Conservation (phyloP, 1,284 basidiomycete genomes). For the Heterobasidion irregulare region DNA sequence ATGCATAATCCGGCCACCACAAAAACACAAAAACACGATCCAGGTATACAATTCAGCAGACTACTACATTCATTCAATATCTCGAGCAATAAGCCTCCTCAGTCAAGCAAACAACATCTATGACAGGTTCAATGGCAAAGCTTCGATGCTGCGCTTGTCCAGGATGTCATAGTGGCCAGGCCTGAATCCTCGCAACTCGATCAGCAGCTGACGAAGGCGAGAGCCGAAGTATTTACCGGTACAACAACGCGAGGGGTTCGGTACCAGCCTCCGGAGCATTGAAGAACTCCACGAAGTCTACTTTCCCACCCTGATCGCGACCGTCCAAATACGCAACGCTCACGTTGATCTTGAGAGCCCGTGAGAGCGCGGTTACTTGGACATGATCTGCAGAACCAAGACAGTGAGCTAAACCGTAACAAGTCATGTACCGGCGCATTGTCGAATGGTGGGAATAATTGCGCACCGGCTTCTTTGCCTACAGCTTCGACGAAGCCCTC, state of each 20-base stretch:
- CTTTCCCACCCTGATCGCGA: conserved; percentile 33
- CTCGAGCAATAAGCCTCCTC: no score
- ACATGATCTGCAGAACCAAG: conserved; percentile 55
- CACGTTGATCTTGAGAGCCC: conserved; percentile 61
- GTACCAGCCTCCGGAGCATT: conserved; percentile 31
- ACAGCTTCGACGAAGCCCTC: conserved; percentile 71
- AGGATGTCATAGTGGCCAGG: conserved; percentile 30
- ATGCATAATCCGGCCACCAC: no score
- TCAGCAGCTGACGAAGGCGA: neutral
- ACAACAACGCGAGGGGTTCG: conserved; percentile 56
- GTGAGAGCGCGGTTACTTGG: conserved; percentile 73
- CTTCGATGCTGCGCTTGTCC: conserved; percentile 16
- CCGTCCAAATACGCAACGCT: conserved; percentile 78
- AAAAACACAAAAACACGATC: neutral
- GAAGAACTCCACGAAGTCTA: conserved; percentile 69
- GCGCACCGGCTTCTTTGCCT: conserved; percentile 72
- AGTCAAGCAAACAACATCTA: neutral
- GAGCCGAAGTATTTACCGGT: conserved; percentile 46
- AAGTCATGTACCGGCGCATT: neutral
- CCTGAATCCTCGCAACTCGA: conserved; percentile 11
- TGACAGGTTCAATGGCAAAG: neutral
- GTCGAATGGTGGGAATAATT: neutral
- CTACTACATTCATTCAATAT: neutral
- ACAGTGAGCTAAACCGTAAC: neutral
- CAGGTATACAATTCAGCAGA: neutral